Conservation (phyloP, 1,139 yeast genomes). For the Taphrina sp. region DNA sequence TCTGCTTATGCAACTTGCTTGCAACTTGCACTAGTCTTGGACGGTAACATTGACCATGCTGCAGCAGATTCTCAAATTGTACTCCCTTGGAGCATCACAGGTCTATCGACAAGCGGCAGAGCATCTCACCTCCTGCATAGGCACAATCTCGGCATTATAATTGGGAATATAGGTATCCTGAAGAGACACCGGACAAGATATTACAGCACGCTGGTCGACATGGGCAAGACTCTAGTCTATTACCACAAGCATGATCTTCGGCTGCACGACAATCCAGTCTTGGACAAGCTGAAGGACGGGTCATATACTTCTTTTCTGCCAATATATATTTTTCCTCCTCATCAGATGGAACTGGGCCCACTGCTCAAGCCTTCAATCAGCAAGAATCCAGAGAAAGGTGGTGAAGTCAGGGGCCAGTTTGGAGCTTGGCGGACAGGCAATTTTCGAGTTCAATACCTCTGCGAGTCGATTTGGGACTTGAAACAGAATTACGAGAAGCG, state of each 20-base stretch:
- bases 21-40: too few species aligned
- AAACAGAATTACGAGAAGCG: slow-evolving; percentile 15
- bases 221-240: slow-evolving; percentile 25
- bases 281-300: slow-evolving; percentile 14
- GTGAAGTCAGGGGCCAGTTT: slow-evolving; percentile 18
- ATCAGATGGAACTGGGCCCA: slow-evolving; percentile 28
- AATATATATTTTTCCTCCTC: slow-evolving; percentile 23
- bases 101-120: too few species aligned
- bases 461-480: slow-evolving; percentile 30
- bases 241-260: slow-evolving; percentile 28
- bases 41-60: too few species aligned
- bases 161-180: too few species aligned
- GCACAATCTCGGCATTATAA: too few species aligned
- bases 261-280: slow-evolving; percentile 28
- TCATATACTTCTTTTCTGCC: slow-evolving; percentile 14
- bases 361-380: slow-evolving; percentile 5
- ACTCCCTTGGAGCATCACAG: too few species aligned
- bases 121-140: too few species aligned
- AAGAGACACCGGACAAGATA: too few species aligned
- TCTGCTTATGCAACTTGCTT: too few species aligned
- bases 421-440: slow-evolving; percentile 29
- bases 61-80: too few species aligned
- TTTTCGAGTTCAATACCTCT: slow-evolving; percentile 17
- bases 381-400: slow-evolving; percentile 19
- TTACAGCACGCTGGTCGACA: slow-evolving; percentile 1